A percentile compares a stretch with the other conserved stretches of the same genome.
Evolutionary conservation across 176 grass and related monocot genomes (phyloP).

Genomic region (Secale cereale): DNA sequence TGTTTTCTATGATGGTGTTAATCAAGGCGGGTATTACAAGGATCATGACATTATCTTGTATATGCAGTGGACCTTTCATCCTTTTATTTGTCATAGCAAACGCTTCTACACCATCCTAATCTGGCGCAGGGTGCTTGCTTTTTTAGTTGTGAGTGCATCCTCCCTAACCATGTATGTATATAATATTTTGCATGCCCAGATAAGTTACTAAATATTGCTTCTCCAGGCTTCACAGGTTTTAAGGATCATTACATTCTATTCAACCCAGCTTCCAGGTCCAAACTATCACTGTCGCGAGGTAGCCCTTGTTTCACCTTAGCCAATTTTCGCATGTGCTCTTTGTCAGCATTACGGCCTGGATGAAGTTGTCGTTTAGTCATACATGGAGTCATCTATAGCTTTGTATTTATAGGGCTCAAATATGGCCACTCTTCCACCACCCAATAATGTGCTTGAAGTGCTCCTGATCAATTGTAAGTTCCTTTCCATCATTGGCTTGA

Average conservation of each 20-base stretch:
- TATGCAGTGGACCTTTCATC: slow-evolving; percentile 97
- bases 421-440: slow-evolving; percentile 78
- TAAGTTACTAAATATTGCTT: slow-evolving; percentile 25
- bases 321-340: neutral
- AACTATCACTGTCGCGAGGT: slow-evolving; percentile 99
- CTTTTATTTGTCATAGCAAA: slow-evolving; percentile 90
- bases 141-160: slow-evolving; percentile 80
- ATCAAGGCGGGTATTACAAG: slow-evolving; percentile 1
- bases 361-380: slow-evolving; percentile 8
- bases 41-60: slow-evolving; percentile 23
- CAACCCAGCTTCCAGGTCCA: slow-evolving; percentile 94
- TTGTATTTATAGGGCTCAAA: slow-evolving; percentile 61
- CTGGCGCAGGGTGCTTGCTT: slow-evolving; percentile 91
- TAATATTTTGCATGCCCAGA: neutral
- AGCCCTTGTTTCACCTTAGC: slow-evolving; percentile 10
- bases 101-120: slow-evolving; percentile 87
- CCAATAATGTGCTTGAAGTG: slow-evolving; percentile 73
- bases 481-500: neutral
- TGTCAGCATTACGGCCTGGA: neutral
- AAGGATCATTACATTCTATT: slow-evolving; percentile 97
- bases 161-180: neutral
- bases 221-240: slow-evolving; percentile 82
- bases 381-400: slow-evolving; percentile 17
- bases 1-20: neutral
- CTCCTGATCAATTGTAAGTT: slow-evolving; percentile 87